Conservation (phyloP, 148 eudicot genomes). For the Salicornia ramosissima region DNA sequence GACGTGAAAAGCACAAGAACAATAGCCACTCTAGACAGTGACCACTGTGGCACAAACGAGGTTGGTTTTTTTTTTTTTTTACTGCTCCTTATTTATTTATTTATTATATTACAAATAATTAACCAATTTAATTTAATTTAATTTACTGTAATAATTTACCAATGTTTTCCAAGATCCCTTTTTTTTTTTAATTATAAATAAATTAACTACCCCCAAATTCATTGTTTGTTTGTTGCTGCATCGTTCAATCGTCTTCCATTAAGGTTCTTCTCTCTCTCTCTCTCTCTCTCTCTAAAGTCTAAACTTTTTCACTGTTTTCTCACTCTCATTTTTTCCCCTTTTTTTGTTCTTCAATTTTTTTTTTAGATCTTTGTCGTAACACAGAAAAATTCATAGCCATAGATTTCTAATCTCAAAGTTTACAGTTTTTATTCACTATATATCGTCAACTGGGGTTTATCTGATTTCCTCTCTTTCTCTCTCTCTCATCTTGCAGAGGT, state of each 20-base stretch:
- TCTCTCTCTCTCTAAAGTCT: slow-evolving; percentile 2
- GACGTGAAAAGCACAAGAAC: slow-evolving; percentile 13
- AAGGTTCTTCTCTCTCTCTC: too few relatives aligned
- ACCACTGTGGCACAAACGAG: slow-evolving; percentile 14
- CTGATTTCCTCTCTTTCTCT: neutral
- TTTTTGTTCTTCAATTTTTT: slow-evolving; percentile 1
- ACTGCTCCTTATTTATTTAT: neutral
- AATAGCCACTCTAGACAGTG: neutral
- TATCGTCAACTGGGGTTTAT: neutral
- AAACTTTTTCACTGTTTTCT: neutral
- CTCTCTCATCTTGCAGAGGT: slow-evolving; percentile 9
- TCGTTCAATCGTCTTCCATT: neutral
- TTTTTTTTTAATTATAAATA: slow-evolving; percentile 17
- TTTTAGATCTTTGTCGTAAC: slow-evolving; percentile 23
- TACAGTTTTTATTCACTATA: neutral
- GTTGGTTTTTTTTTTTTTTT: slow-evolving; percentile 2
- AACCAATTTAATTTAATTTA: neutral
- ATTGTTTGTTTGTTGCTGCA: slow-evolving; percentile 16
- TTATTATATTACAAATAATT: too few relatives aligned
- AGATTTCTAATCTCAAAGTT: slow-evolving; percentile 22
- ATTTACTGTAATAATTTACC: neutral
- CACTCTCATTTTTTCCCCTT: neutral
- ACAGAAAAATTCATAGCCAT: slow-evolving; percentile 19
- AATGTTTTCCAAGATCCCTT: neutral
- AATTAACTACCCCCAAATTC: neutral